Evolutionary conservation across 768 basidiomycete species (phyloP), one percentile per base, ranked within the genome.

Genomic region (Filobasidium floriforme): DNA sequence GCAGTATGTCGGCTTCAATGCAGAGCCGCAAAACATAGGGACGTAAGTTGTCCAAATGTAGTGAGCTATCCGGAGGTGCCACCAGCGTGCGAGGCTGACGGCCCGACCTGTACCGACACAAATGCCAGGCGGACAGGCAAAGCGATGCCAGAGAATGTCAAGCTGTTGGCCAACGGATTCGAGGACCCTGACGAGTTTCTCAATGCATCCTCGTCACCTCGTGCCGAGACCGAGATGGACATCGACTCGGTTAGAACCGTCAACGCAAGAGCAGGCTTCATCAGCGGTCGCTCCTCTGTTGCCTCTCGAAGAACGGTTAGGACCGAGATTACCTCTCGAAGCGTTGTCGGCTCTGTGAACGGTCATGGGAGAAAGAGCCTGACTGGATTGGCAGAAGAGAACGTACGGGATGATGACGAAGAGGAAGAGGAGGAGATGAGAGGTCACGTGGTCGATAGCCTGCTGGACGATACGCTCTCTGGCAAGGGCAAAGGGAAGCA

Each of bases 141-240:
- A 19, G 44, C 63, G 7, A 77, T 79, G 67, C 79, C 79, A 7
- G 71, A 66, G 2, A 67, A 73, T 44, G 74, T 79, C 2, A 72
- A 66, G 1, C 69, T 73, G 6, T 67, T 70, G 41, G 70, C 63
- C 1, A 74, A 76, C 12, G 80, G 80, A 0, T 76, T 78, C 65
- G 80, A 81, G 64, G 75, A 77, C 61, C 66, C 75, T 26, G 71
- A 69, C 41, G 72, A 62, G 15, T 80, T 78, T 73, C 79, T 80
- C 32, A 57, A 37, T 3, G 32, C 18, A 7, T 4, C 5, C 15
- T 73, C 44, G 63, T 9, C 72, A 70, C 0, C 73, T 77, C 4
- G 67, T 40, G 5, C 41, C 46, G 14, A 64, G 26, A 37, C 54
- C 18, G 18, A 44, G 24, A 29, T 6, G 19, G 60, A 46, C 54